phyloP scores from a whole-genome alignment of 805 yeast species.

The Aciculoconidium aculeatum region DNA sequence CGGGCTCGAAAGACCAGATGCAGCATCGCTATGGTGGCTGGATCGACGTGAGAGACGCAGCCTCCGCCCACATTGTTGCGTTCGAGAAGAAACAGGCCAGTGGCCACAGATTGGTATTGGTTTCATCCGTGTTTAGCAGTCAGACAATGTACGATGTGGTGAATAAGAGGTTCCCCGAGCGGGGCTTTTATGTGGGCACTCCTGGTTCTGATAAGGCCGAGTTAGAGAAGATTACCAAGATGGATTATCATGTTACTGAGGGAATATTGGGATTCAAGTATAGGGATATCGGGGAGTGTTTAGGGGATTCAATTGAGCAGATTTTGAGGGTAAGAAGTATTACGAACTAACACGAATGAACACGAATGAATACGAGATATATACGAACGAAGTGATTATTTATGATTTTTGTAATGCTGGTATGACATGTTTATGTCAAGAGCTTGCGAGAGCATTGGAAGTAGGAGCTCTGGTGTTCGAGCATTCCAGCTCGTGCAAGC shows the following conservation, averaged over 20 bases:
- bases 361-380: no score
- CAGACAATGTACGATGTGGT: slow-evolving; percentile 17
- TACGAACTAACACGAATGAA: slow-evolving; percentile 1
- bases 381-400: no score
- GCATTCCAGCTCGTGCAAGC: no score
- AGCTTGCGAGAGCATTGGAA: no score
- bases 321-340: slow-evolving; percentile 7
- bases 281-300: slow-evolving; percentile 15
- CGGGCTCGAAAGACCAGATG: slow-evolving; percentile 6
- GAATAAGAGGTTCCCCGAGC: slow-evolving; percentile 17
- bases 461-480: no score
- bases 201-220: slow-evolving; percentile 11
- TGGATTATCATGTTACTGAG: slow-evolving; percentile 14
- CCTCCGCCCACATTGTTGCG: slow-evolving; percentile 15
- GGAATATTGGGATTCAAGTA: slow-evolving; percentile 16
- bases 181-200: slow-evolving; percentile 13
- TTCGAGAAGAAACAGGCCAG: slow-evolving; percentile 8
- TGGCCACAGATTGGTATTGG: slow-evolving; percentile 9
- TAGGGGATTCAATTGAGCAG: slow-evolving; percentile 21
- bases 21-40: slow-evolving; percentile 5
- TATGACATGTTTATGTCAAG: no score
- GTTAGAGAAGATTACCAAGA: slow-evolving; percentile 7
- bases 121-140: slow-evolving; percentile 11
- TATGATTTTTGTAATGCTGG: no score
- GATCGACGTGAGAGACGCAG: slow-evolving; percentile 18